These are phyloP conservation scores for Ascochyta rabiei DNA, from an alignment of 2,329 filamentous ascomycete species.

Conservation along the genomic window DNA sequence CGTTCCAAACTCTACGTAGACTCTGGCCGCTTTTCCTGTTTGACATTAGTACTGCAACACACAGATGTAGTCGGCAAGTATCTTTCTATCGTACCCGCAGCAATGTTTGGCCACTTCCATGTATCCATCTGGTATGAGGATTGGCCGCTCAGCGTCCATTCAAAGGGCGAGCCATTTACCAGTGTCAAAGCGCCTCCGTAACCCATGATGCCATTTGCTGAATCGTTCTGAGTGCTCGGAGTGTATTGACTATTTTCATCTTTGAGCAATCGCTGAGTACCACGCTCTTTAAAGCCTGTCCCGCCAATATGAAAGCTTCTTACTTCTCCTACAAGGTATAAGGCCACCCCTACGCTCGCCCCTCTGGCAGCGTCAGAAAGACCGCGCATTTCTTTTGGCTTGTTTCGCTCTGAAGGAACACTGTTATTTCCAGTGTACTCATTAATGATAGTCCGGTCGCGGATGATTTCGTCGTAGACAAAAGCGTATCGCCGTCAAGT, in stretches of 20 bases:
- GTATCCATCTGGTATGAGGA: constrained; percentile 48
- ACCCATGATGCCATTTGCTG: constrained; percentile 2
- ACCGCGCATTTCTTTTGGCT: constrained; percentile 1
- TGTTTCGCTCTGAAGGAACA: background rate
- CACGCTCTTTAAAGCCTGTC: constrained; percentile 2
- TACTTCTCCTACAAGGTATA: background rate
- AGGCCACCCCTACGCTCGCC: background rate
- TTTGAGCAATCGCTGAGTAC: background rate
- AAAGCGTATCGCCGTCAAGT: background rate
- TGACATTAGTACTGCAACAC: background rate
- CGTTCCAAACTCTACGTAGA: constrained; percentile 42
- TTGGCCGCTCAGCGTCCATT: constrained; percentile 40
- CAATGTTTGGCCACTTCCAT: constrained; percentile 46
- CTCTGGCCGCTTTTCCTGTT: constrained; percentile 35
- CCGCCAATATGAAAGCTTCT: background rate
- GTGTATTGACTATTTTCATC: background rate
- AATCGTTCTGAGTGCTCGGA: background rate
- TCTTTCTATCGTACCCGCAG: constrained; percentile 22
- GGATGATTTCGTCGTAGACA: background rate
- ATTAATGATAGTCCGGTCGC: background rate
- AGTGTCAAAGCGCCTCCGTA: constrained; percentile 46
- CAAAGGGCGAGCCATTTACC: constrained; percentile 50
- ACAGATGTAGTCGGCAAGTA: background rate
- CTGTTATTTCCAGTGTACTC: background rate
- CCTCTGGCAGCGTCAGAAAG: background rate